Evolutionary conservation across 2,329 filamentous ascomycete species (phyloP).

Genomic region (Apiospora marii): DNA sequence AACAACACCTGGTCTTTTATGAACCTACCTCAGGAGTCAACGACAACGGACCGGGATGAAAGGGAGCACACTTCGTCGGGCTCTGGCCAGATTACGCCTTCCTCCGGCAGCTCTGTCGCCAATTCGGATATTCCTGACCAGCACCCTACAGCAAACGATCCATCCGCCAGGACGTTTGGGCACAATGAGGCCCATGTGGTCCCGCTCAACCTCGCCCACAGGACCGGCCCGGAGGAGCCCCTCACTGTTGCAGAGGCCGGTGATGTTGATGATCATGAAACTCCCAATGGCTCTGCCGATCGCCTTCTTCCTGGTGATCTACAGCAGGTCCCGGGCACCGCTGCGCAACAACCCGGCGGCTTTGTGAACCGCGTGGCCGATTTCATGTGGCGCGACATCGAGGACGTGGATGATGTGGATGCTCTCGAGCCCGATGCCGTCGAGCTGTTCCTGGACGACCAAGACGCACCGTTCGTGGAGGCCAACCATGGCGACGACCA

Average conservation of each 20-base stretch:
- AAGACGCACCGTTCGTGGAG: conserved; percentile 48
- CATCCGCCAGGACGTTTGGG: not conserved
- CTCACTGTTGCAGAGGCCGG: not conserved
- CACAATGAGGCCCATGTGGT: not conserved
- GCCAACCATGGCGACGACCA: conserved; percentile 46
- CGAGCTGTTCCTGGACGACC: conserved; percentile 61
- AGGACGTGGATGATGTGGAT: conserved; percentile 51
- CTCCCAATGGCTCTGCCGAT: conserved; percentile 23
- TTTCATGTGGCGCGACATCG: conserved; percentile 69
- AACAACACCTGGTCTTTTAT: conserved; percentile 70
- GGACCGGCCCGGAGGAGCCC: not conserved
- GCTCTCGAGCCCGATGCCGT: conserved; percentile 70
- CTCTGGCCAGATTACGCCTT: conserved; percentile 11
- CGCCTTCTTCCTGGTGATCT: conserved; percentile 25
- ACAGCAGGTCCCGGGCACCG: conserved; percentile 22
- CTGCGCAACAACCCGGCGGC: conserved; percentile 43
- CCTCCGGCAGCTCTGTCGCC: not conserved
- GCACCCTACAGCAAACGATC: not conserved
- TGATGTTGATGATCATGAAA: not conserved
- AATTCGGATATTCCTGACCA: not conserved
- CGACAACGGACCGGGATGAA: not conserved
- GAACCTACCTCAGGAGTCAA: conserved; percentile 41
- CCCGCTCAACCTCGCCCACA: not conserved
- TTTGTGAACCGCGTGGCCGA: conserved; percentile 57
- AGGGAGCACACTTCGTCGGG: conserved; percentile 7